Conservation (phyloP, 345 rosid genomes). For the Camelina neglecta region DNA sequence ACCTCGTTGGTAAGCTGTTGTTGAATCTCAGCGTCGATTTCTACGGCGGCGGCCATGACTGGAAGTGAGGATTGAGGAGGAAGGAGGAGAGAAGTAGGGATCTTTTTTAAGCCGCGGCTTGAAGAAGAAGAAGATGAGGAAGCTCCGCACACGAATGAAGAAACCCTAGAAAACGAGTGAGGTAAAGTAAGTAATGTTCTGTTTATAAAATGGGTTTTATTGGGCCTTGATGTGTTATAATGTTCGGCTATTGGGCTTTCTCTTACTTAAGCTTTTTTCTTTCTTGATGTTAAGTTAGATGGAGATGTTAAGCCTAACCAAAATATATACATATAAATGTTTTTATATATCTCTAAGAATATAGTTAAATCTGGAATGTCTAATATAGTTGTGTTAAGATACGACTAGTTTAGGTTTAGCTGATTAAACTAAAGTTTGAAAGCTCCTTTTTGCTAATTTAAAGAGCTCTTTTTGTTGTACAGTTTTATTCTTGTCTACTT, state of each 20-base stretch:
- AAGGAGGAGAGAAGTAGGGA: conserved; percentile 19
- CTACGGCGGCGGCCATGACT: conserved; percentile 45
- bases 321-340: no score
- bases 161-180: conserved; percentile 26
- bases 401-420: not conserved
- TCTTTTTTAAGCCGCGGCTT: conserved; percentile 22
- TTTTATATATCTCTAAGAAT: not conserved
- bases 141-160: not conserved
- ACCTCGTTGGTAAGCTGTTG: conserved; percentile 42
- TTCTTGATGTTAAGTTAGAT: no score
- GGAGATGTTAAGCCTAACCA: no score
- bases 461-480: conserved; percentile 13
- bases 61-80: not conserved
- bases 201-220: conserved; percentile 21
- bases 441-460: not conserved
- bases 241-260: not conserved
- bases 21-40: conserved; percentile 44
- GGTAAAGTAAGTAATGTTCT: not conserved
- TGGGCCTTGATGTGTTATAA: conserved; percentile 9
- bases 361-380: not conserved
- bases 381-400: not conserved
- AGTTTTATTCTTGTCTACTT: not conserved
- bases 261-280: not conserved
- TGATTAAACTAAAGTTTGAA: not conserved
- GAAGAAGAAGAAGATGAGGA: conserved; percentile 10